A percentile compares a stretch with the other conserved stretches of the same genome.
These are phyloP conservation scores for Boletellus sp. DNA, from an alignment of 768 basidiomycete genomes.

Conservation along the genomic window DNA sequence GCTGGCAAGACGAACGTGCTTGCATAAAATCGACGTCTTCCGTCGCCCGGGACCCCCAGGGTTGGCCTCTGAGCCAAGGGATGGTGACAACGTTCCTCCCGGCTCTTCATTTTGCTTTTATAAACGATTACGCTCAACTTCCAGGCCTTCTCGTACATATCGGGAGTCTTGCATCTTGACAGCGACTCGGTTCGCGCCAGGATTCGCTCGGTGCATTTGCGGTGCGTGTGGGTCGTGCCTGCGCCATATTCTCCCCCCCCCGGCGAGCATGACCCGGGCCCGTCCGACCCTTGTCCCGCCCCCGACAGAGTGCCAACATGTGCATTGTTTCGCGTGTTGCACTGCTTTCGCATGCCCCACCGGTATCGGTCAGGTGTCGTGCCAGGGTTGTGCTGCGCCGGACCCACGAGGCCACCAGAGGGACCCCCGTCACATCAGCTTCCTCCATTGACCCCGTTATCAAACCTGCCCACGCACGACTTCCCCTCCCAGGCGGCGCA, in stretches of 20 bases:
- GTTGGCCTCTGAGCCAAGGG: constrained; percentile 1
- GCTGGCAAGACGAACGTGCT: constrained; percentile 32
- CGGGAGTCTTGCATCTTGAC: constrained; percentile 20
- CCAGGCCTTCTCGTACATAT: constrained; percentile 27
- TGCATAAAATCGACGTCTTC: constrained; percentile 25
- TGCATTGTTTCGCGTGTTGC: background rate
- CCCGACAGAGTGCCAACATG: too few relatives aligned
- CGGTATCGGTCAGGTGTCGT: background rate
- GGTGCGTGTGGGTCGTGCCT: constrained; percentile 15
- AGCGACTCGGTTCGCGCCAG: constrained; percentile 12
- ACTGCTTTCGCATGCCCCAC: background rate
- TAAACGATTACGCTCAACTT: constrained; percentile 24
- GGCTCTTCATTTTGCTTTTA: constrained; percentile 26
- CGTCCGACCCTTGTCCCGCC: constrained; percentile 17
- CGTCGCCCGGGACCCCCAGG: too few relatives aligned
- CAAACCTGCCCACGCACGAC: too few relatives aligned
- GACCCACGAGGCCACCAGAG: constrained; percentile 11
- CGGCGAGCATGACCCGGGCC: constrained; percentile 14
- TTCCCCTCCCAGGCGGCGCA: background rate
- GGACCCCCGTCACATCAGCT: background rate
- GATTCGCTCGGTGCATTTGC: constrained; percentile 24
- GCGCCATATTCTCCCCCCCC: background rate
- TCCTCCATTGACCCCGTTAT: background rate
- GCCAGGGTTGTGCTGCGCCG: constrained; percentile 6
- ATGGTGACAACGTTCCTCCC: background rate